phyloP scores from a whole-genome alignment of 2,329 filamentous ascomycete species.

The Aspergillus luchuensis region DNA sequence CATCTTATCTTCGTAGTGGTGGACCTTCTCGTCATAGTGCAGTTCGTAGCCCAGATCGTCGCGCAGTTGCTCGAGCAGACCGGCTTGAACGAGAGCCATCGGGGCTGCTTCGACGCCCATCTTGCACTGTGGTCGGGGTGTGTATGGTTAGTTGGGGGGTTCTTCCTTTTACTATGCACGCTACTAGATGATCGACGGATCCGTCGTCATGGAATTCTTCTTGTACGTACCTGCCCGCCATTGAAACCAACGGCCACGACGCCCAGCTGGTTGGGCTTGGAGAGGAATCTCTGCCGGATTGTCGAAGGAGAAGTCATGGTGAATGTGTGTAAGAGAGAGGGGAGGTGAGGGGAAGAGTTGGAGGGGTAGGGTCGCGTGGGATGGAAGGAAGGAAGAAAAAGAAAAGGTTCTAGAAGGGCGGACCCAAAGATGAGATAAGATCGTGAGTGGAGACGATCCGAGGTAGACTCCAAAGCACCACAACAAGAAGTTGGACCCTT shows the following conservation, averaged over 20 bases:
- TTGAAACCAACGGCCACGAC: slow-evolving; percentile 96
- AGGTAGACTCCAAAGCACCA: background rate
- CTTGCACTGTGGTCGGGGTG: slow-evolving; percentile 65
- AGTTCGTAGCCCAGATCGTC: slow-evolving; percentile 88
- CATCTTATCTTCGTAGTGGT: slow-evolving; percentile 76
- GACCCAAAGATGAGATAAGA: slow-evolving; percentile 22
- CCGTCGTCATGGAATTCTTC: slow-evolving; percentile 11
- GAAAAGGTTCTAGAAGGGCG: slow-evolving; percentile 25
- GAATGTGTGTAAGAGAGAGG: slow-evolving; percentile 4
- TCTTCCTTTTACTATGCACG: background rate
- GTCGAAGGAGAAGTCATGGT: slow-evolving; percentile 60
- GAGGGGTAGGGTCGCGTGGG: slow-evolving; percentile 3
- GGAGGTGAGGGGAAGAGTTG: slow-evolving; percentile 6
- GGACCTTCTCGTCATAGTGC: slow-evolving; percentile 78
- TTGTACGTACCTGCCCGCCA: slow-evolving; percentile 78
- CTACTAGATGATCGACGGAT: slow-evolving; percentile 15
- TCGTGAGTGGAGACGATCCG: slow-evolving; percentile 18
- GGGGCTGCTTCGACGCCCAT: slow-evolving; percentile 89
- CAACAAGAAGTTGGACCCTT: no score
- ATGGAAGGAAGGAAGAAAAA: slow-evolving; percentile 11
- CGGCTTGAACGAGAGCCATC: slow-evolving; percentile 82
- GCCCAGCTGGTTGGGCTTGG: slow-evolving; percentile 76
- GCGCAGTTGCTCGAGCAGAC: slow-evolving; percentile 79
- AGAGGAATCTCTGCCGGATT: slow-evolving; percentile 73
- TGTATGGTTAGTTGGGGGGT: slow-evolving; percentile 2